A percentile compares a stretch with the other conserved stretches of the same genome.
These are phyloP conservation scores for Torrubiellomyces zombiae DNA, from an alignment of 2,329 filamentous ascomycete genomes.

Conservation along the genomic window DNA sequence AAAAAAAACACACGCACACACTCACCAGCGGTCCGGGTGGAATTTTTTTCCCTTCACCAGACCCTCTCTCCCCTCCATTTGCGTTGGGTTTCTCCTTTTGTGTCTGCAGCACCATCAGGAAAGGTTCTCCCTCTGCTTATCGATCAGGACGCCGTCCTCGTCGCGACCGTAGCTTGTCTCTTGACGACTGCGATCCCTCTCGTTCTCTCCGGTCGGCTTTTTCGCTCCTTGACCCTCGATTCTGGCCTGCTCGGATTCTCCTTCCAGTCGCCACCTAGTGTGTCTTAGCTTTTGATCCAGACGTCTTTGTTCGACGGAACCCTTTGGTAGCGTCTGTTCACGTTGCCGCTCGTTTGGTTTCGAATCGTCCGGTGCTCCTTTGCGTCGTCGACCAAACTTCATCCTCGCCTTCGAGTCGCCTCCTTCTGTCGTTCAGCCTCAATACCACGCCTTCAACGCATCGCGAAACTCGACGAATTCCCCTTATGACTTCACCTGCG, in stretches of 20 bases:
- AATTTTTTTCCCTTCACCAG: constrained; percentile 14
- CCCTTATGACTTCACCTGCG: constrained; percentile 45
- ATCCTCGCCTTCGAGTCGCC: too few species aligned
- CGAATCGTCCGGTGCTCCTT: too few species aligned
- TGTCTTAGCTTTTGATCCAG: constrained; percentile 3
- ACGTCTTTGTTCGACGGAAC: constrained; percentile 3
- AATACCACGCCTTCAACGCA: constrained; percentile 10
- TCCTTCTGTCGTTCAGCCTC: constrained; percentile 2
- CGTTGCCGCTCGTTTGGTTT: constrained; percentile 4
- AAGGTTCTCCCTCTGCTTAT: constrained; percentile 11
- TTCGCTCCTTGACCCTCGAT: constrained; percentile 12
- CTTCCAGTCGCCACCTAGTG: constrained; percentile 10
- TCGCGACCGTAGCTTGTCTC: constrained; percentile 16
- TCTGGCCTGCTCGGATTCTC: constrained; percentile 10
- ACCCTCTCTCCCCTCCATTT: constrained; percentile 14
- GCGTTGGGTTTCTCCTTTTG: constrained; percentile 18
- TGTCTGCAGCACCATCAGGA: constrained; percentile 14
- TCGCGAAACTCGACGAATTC: constrained; percentile 14
- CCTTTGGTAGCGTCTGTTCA: constrained; percentile 3
- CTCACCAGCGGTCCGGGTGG: constrained; percentile 20
- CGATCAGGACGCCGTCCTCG: constrained; percentile 11
- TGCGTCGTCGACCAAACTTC: background rate
- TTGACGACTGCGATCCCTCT: constrained; percentile 12
- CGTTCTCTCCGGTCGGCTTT: constrained; percentile 9
- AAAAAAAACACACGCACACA: constrained; percentile 9